phyloP scores from a whole-genome alignment of 495 filamentous ascomycete genomes.

The Neurospora pannonica region DNA sequence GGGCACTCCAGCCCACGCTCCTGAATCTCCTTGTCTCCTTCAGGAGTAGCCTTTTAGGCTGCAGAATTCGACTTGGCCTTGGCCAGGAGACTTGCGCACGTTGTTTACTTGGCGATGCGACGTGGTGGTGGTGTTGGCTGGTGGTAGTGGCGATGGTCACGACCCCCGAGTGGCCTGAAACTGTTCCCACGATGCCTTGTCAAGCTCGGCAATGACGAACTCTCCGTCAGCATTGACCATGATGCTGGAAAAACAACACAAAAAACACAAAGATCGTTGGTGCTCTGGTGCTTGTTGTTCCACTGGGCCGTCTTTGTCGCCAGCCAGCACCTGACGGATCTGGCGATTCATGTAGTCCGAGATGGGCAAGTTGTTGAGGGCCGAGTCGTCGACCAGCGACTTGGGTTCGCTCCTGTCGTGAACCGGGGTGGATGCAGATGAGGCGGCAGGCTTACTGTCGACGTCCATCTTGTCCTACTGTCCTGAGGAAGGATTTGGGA shows the following conservation, averaged over 20 bases:
- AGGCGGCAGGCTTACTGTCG: slow-evolving; percentile 2
- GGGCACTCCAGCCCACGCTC: slow-evolving; percentile 82
- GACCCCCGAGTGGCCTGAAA: slow-evolving; percentile 55
- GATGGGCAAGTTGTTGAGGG: slow-evolving; percentile 28
- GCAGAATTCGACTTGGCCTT: slow-evolving; percentile 78
- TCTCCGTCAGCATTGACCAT: slow-evolving; percentile 98
- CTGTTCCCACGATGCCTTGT: slow-evolving; percentile 90
- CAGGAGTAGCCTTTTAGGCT: slow-evolving; percentile 59
- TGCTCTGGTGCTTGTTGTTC: no score
- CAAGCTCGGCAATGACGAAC: slow-evolving; percentile 87
- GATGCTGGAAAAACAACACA: slow-evolving; percentile 46
- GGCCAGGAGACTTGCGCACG: slow-evolving; percentile 29
- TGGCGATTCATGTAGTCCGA: slow-evolving; percentile 38
- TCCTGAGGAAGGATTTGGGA: slow-evolving; percentile 83
- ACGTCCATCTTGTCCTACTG: slow-evolving; percentile 62
- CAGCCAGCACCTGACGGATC: slow-evolving; percentile 47
- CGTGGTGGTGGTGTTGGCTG: no score
- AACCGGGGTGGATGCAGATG: neutral
- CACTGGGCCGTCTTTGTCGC: slow-evolving; percentile 50
- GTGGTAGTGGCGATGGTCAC: no score
- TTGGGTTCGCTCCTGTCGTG: slow-evolving; percentile 4
- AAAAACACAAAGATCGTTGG: neutral
- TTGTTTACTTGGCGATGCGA: no score
- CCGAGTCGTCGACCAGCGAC: slow-evolving; percentile 12
- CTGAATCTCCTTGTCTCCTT: slow-evolving; percentile 66